phyloP scores from a whole-genome alignment of 257 asterid species.

The Forsythia suspensa region DNA sequence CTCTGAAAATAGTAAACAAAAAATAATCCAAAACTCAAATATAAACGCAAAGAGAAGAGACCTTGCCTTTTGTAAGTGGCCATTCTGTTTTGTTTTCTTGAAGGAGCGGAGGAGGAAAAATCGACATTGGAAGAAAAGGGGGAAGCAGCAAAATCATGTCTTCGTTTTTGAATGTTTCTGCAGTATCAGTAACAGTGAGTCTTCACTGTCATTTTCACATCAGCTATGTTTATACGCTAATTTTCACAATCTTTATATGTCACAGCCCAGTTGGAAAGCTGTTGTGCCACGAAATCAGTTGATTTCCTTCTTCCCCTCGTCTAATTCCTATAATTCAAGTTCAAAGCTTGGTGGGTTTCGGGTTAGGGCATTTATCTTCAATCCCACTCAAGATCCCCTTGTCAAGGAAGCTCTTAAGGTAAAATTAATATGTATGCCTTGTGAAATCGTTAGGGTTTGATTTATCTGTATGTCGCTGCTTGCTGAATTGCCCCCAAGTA shows the following conservation, averaged over 20 bases:
- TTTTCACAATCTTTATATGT: background rate
- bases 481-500: background rate
- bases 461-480: background rate
- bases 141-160: background rate
- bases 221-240: background rate
- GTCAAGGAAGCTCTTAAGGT: slow-evolving; percentile 4
- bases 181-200: background rate
- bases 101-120: background rate
- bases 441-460: background rate
- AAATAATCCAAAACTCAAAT: no score
- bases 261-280: background rate
- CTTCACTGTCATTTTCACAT: background rate
- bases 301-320: background rate
- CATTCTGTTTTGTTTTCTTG: no score
- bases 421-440: background rate
- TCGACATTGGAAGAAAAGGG: background rate
- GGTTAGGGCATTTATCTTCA: background rate
- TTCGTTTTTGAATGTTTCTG: background rate
- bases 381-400: background rate
- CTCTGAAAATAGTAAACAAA: no score
- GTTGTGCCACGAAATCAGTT: background rate
- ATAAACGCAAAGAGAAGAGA: no score
- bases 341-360: background rate
- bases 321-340: background rate
- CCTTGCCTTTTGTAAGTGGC: no score